Evolutionary conservation across 1,284 basidiomycete species (phyloP).

Genomic region (Irpex rosettiformis): DNA sequence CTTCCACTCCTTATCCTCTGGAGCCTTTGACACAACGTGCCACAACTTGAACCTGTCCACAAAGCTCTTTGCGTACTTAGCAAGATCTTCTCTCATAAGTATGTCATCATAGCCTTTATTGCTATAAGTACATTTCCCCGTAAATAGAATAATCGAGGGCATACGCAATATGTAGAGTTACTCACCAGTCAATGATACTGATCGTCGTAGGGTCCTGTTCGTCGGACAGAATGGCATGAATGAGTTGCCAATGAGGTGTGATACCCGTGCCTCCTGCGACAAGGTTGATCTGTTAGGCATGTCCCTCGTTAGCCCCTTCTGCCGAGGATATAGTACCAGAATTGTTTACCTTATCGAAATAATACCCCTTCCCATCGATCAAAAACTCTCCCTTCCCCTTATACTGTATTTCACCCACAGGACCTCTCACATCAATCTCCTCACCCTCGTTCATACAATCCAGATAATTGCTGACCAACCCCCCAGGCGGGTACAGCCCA

Average conservation of each 20-base stretch:
- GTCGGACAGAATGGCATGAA: conserved; percentile 21
- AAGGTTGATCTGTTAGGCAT: conserved; percentile 20
- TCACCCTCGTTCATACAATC: conserved; percentile 24
- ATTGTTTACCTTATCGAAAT: conserved; percentile 21
- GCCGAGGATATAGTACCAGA: no score
- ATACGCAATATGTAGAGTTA: not conserved
- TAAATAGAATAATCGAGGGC: not conserved
- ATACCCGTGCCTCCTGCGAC: conserved; percentile 23
- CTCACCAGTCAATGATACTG: conserved; percentile 21
- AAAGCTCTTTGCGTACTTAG: conserved; percentile 16
- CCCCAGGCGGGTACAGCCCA: conserved; percentile 19
- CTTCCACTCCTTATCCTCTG: conserved; percentile 15
- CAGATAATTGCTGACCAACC: conserved; percentile 24
- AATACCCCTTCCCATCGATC: conserved; percentile 17
- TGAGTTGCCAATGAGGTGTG: conserved; percentile 26
- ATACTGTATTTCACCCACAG: conserved; percentile 22
- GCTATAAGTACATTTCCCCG: not conserved
- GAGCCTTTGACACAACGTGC: conserved; percentile 20
- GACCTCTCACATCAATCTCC: conserved; percentile 24
- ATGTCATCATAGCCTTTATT: conserved; percentile 25
- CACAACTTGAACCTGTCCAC: conserved; percentile 21
- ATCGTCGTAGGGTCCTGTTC: conserved; percentile 16
- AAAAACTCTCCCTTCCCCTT: conserved; percentile 17
- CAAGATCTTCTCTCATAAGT: conserved; percentile 18
- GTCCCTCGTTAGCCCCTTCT: no score